Conservation (phyloP, 768 basidiomycete genomes). For the Leccinum obscurum region DNA sequence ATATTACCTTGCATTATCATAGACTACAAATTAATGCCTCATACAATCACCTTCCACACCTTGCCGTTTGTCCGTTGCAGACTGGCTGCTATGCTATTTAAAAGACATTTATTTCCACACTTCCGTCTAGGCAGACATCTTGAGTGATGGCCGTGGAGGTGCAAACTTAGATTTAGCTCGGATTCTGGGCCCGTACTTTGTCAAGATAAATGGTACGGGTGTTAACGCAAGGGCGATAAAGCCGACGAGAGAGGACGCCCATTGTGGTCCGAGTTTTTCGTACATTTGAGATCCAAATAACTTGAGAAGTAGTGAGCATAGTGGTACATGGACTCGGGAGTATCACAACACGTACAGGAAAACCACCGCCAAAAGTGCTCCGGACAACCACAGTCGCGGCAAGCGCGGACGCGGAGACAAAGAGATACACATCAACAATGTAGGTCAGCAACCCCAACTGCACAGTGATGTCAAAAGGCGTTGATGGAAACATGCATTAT, state of each 20-base stretch:
- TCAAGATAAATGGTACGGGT: constrained; percentile 51
- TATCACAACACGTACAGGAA: constrained; percentile 33
- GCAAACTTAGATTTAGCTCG: constrained; percentile 45
- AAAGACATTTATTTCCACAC: background rate
- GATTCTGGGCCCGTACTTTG: constrained; percentile 44
- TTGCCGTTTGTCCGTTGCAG: background rate
- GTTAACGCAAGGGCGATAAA: constrained; percentile 50
- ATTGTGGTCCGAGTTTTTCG: constrained; percentile 45
- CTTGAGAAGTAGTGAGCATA: constrained; percentile 15
- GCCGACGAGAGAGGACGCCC: constrained; percentile 61
- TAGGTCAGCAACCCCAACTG: constrained; percentile 60
- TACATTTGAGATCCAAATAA: constrained; percentile 62
- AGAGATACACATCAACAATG: constrained; percentile 59
- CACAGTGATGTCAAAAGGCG: constrained; percentile 1
- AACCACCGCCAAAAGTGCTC: constrained; percentile 52
- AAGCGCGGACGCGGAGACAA: constrained; percentile 56
- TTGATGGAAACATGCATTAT: background rate
- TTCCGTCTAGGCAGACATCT: constrained; percentile 11
- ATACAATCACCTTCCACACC: no score
- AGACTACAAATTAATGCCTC: no score
- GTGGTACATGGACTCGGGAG: background rate
- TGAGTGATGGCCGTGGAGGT: constrained; percentile 26
- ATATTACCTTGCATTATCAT: background rate
- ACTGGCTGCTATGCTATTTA: background rate
- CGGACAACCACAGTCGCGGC: constrained; percentile 54